Evolutionary conservation across 2,329 filamentous ascomycete genomes (phyloP).

Genomic region (Fusarium veterinarium): DNA sequence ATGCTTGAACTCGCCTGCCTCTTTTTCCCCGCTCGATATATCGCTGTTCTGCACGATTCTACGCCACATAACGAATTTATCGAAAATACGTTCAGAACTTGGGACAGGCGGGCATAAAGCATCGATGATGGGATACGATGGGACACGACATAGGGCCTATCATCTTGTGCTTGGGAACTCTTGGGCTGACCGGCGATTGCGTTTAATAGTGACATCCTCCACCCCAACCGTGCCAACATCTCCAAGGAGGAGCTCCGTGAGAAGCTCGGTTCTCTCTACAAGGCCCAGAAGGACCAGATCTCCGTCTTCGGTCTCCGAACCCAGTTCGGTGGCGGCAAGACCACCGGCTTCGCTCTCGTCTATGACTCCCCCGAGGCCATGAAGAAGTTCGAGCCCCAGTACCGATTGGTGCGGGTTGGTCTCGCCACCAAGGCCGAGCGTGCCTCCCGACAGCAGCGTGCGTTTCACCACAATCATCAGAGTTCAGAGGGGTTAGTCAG

Average conservation of each 20-base stretch:
- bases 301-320: slow-evolving; percentile 98
- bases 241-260: slow-evolving; percentile 98
- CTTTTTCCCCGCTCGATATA: slow-evolving; percentile 12
- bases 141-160: background rate
- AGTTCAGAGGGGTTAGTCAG: background rate
- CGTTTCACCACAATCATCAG: slow-evolving; percentile 57
- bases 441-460: slow-evolving; percentile 98
- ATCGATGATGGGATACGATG: slow-evolving; percentile 4
- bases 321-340: slow-evolving; percentile 99
- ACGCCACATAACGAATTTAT: slow-evolving; percentile 21
- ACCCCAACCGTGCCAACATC: slow-evolving; percentile 98
- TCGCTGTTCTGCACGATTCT: slow-evolving; percentile 7
- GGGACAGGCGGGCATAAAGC: slow-evolving; percentile 24
- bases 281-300: slow-evolving; percentile 97
- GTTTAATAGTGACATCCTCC: slow-evolving; percentile 89
- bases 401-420: slow-evolving; percentile 95
- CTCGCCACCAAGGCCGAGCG: slow-evolving; percentile 95
- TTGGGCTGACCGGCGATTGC: slow-evolving; percentile 41
- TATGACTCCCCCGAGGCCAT: slow-evolving; percentile 98
- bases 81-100: slow-evolving; percentile 4
- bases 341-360: slow-evolving; percentile 97
- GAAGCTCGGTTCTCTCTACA: slow-evolving; percentile 97
- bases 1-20: slow-evolving; percentile 20
- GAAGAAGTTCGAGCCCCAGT: slow-evolving; percentile 99
- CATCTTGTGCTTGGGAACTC: slow-evolving; percentile 27